Evolutionary conservation across 805 yeast species (phyloP), one percentile per base, ranked within the genome.

Genomic region (Debaryomyces tyrocola): DNA sequence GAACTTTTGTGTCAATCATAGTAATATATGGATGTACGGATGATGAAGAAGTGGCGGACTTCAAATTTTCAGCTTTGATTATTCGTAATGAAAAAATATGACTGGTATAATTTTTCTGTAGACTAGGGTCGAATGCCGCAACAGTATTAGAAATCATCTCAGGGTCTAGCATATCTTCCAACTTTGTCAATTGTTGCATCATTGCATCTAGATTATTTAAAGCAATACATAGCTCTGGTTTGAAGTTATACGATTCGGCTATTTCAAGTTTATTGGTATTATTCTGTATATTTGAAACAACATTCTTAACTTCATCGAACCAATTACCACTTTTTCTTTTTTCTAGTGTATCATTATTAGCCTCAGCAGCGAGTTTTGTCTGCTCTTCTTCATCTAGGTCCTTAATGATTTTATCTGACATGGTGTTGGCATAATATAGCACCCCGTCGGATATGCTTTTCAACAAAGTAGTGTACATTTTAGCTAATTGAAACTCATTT

Each of bases 161-260:
- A 0, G 90, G 82, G 45, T 84, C 80, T 11, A 87, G 52, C 20
- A 71, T 58, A 1, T 73, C 77, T 56, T 85, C 91, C 15, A 87
- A 57, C 29, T 70, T 75, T 39, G 77, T 67, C 8, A 82, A 53
- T 45, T 79, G 78, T 1, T 66, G 56, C 55, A 75, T 59, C 73
- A 80, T 73, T 9, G 78, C 75, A 1, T 79, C 73, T 8, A 90
- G 58, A 56, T 90, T 82, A 62, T 87, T 87, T 49, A 89, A 68
- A n/a, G 85, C 82, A n/a, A 86, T 80, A 64, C 95, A 88, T 0
- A 90, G 83, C 44, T 77, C 73, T 5, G 74, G 68, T 47, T 75
- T 71, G 66, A 85, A 85, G 37, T 78, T 75, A 57, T 74, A 83
- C 0, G 90, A 84, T 12, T 74, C 76, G 45, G 60, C 64, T 2